Evolutionary conservation across 805 yeast genomes (phyloP).

Genomic region (Yarrowia porcina): DNA sequence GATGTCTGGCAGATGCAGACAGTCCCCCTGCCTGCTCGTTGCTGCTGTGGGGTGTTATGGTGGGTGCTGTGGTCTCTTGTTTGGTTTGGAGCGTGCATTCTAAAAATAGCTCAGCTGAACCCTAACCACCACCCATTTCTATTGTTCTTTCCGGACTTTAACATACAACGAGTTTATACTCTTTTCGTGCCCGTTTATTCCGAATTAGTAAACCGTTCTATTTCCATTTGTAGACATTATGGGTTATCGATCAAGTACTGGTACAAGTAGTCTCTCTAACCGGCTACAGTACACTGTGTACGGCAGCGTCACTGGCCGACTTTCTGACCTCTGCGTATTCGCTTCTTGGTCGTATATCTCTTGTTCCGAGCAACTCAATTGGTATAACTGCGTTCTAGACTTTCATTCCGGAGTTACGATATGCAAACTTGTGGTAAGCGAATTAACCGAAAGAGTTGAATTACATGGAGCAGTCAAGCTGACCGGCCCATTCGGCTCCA

Average conservation of each 20-base stretch:
- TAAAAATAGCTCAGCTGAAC: background rate
- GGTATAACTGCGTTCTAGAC: background rate
- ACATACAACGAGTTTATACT: background rate
- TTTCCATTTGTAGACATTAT: background rate
- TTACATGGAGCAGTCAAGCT: conserved; percentile 25
- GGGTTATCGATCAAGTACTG: too few species aligned
- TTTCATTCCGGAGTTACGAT: background rate
- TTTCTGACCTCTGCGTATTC: background rate
- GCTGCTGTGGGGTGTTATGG: background rate
- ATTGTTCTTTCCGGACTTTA: background rate
- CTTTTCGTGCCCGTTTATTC: background rate
- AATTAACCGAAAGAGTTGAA: background rate
- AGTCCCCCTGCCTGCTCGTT: background rate
- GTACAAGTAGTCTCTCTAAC: background rate
- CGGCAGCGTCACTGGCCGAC: background rate
- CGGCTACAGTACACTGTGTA: background rate
- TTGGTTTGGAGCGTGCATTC: background rate
- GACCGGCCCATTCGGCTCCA: conserved; percentile 37
- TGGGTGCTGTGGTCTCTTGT: background rate
- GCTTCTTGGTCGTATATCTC: background rate
- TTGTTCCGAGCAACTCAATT: background rate
- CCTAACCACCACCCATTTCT: background rate
- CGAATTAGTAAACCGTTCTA: background rate
- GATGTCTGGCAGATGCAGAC: background rate
- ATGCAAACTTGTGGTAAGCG: background rate